A percentile compares a stretch with the other conserved stretches of the same genome.
Conservation (phyloP, 768 basidiomycete genomes). For the Paxillus involutus region DNA sequence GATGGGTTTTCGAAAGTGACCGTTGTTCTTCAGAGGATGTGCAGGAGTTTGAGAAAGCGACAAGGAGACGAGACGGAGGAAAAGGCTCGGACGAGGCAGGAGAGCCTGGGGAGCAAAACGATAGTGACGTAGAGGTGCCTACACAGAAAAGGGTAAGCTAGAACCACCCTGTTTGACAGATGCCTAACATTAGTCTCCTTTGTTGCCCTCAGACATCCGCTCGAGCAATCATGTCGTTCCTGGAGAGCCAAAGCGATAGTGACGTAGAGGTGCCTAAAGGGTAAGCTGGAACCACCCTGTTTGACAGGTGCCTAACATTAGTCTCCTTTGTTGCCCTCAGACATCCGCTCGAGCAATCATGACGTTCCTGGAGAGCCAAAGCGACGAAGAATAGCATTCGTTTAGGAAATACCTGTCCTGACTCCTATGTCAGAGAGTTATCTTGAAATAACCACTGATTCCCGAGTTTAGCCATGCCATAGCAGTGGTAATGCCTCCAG, state of each 20-base stretch:
- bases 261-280: conserved; percentile 33
- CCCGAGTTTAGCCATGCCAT: too few species aligned
- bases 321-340: too few species aligned
- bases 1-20: not conserved
- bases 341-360: conserved; percentile 55
- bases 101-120: conserved; percentile 32
- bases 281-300: too few species aligned
- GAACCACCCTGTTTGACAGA: not conserved
- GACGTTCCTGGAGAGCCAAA: conserved; percentile 73
- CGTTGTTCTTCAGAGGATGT: conserved; percentile 61
- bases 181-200: not conserved
- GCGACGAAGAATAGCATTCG: conserved; percentile 46
- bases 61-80: conserved; percentile 30
- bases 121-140: conserved; percentile 32
- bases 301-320: too few species aligned
- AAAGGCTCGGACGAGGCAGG: conserved; percentile 14
- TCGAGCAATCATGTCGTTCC: conserved; percentile 65
- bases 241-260: conserved; percentile 67
- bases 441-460: not conserved
- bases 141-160: conserved; percentile 43
- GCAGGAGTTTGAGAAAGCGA: conserved; percentile 59
- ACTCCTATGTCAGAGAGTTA: not conserved
- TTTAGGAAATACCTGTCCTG: too few species aligned
- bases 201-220: conserved; percentile 39
- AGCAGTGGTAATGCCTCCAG: too few species aligned